These are phyloP conservation scores for Cercospora janseana DNA, from an alignment of 2,329 filamentous ascomycete genomes.

Conservation along the genomic window DNA sequence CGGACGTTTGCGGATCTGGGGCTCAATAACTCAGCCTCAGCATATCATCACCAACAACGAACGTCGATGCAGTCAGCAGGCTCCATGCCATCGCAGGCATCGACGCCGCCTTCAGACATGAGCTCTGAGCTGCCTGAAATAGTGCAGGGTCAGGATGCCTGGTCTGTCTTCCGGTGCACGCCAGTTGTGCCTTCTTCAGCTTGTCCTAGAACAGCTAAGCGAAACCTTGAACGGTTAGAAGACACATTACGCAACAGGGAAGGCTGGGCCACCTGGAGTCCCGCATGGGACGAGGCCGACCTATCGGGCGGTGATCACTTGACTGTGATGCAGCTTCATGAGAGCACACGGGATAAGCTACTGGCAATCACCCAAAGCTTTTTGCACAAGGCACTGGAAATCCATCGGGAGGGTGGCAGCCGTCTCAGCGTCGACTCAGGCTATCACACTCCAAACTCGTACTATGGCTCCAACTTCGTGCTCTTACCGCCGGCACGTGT, in stretches of 20 bases:
- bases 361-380: slow-evolving; percentile 70
- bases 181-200: slow-evolving; percentile 49
- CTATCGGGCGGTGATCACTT: slow-evolving; percentile 49
- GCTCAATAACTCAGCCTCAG: slow-evolving; percentile 43
- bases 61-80: slow-evolving; percentile 35
- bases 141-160: slow-evolving; percentile 52
- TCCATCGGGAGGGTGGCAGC: slow-evolving; percentile 53
- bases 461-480: slow-evolving; percentile 60
- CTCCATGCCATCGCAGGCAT: slow-evolving; percentile 20
- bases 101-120: slow-evolving; percentile 25
- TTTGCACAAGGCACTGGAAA: slow-evolving; percentile 67
- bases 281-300: slow-evolving; percentile 51
- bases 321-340: slow-evolving; percentile 50
- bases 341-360: slow-evolving; percentile 64
- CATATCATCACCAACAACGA: slow-evolving; percentile 44
- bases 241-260: slow-evolving; percentile 53
- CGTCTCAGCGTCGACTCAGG: slow-evolving; percentile 19
- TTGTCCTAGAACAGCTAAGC: slow-evolving; percentile 51
- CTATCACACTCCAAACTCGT: slow-evolving; percentile 47
- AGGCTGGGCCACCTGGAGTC: slow-evolving; percentile 52
- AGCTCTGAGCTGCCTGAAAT: slow-evolving; percentile 47
- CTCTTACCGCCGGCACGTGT: slow-evolving; percentile 65
- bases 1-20: slow-evolving; percentile 49
- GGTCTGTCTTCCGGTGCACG: slow-evolving; percentile 54
- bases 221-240: slow-evolving; percentile 53